phyloP scores from a whole-genome alignment of 108 stramenopile species.

The Heterococcus sp. region DNA sequence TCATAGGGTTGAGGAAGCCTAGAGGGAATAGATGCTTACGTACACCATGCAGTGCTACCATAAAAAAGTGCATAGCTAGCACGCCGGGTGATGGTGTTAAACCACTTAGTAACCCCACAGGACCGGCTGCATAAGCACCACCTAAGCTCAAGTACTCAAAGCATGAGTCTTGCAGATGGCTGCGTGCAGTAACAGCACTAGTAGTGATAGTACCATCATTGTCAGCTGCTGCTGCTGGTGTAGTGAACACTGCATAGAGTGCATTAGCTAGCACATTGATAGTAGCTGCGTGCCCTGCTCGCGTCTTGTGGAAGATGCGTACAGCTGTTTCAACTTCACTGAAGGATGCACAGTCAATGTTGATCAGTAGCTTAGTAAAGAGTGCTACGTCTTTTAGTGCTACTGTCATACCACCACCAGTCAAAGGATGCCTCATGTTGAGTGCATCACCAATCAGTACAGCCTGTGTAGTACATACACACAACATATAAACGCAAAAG shows the following conservation, averaged over 20 bases:
- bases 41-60: slow-evolving; percentile 50
- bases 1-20: not conserved
- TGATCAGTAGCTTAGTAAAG: slow-evolving; percentile 15
- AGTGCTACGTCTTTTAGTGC: slow-evolving; percentile 55
- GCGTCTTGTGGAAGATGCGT: slow-evolving; percentile 13
- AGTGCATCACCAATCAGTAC: slow-evolving; percentile 50
- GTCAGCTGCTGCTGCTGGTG: not conserved
- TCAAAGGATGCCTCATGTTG: slow-evolving; percentile 60
- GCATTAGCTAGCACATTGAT: slow-evolving; percentile 60
- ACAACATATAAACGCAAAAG: too few relatives aligned
- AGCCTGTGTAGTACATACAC: too few relatives aligned
- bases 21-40: slow-evolving; percentile 32
- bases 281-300: slow-evolving; percentile 52
- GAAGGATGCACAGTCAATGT: slow-evolving; percentile 11
- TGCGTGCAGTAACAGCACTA: not conserved
- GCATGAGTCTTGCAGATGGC: slow-evolving; percentile 51
- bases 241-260: slow-evolving; percentile 42
- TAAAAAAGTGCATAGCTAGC: slow-evolving; percentile 52
- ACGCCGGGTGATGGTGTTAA: slow-evolving; percentile 51
- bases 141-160: slow-evolving; percentile 53
- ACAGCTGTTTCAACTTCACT: slow-evolving; percentile 5
- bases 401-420: slow-evolving; percentile 60
- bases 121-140: slow-evolving; percentile 51
- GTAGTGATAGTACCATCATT: not conserved
- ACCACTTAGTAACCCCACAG: slow-evolving; percentile 51